These are phyloP conservation scores for Myxozyma geophila DNA, from an alignment of 805 yeast species.

Conservation along the genomic window DNA sequence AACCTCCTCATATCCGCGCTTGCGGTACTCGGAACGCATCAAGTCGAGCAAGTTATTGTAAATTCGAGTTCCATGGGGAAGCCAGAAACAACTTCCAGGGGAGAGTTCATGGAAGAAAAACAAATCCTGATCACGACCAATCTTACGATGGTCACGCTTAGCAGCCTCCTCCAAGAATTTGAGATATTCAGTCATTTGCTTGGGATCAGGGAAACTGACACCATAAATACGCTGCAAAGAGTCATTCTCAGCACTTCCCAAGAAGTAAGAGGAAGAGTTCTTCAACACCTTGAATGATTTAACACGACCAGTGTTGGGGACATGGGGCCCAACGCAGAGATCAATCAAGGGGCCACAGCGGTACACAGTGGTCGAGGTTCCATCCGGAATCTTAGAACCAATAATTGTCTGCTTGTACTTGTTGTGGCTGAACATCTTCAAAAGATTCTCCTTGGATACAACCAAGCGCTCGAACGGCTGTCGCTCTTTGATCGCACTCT, in stretches of 20 bases:
- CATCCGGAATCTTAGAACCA: slow-evolving; percentile 88
- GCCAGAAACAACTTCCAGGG: slow-evolving; percentile 98
- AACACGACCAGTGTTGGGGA: slow-evolving; percentile 95
- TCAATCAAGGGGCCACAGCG: slow-evolving; percentile 98
- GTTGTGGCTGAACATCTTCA: slow-evolving; percentile 93
- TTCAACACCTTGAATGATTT: slow-evolving; percentile 92
- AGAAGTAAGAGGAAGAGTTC: slow-evolving; percentile 93
- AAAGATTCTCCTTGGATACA: slow-evolving; percentile 86
- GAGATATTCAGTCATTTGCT: slow-evolving; percentile 90
- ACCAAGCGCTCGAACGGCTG: slow-evolving; percentile 94
- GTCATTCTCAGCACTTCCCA: slow-evolving; percentile 91
- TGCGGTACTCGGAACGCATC: slow-evolving; percentile 81
- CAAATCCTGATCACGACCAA: slow-evolving; percentile 95
- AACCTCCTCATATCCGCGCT: slow-evolving; percentile 96
- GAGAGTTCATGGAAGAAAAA: slow-evolving; percentile 95
- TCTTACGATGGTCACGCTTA: slow-evolving; percentile 86
- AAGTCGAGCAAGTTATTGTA: slow-evolving; percentile 84
- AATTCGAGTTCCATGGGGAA: slow-evolving; percentile 98
- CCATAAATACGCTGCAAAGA: slow-evolving; percentile 97
- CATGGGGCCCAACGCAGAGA: slow-evolving; percentile 96
- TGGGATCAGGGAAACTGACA: slow-evolving; percentile 98
- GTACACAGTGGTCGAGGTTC: slow-evolving; percentile 93
- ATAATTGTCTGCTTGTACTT: slow-evolving; percentile 92
- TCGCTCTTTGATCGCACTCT: slow-evolving; percentile 89
- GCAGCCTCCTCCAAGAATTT: slow-evolving; percentile 96